These are phyloP conservation scores for Trichosporon ovoides DNA, from an alignment of 1,284 basidiomycete species.

Conservation along the genomic window DNA sequence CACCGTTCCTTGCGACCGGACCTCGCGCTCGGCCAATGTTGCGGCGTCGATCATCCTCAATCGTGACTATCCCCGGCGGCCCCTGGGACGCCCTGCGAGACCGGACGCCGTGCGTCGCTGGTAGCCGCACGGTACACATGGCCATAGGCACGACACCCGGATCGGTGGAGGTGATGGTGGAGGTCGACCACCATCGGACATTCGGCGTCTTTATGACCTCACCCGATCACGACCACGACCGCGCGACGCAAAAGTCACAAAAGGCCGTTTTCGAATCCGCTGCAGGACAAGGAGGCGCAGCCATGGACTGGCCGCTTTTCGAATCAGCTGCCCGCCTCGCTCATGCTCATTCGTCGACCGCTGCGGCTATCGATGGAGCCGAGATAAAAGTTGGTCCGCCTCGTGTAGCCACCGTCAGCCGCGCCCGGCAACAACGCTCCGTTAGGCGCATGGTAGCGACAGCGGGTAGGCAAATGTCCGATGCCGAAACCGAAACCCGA, in stretches of 20 bases:
- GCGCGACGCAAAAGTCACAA: not conserved
- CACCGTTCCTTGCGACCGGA: not conserved
- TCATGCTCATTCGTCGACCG: not conserved
- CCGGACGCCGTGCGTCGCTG: not conserved
- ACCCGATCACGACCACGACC: not conserved
- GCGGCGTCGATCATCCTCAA: not conserved
- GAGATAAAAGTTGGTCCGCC: not conserved
- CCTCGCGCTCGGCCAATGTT: not conserved
- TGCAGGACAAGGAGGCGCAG: not conserved
- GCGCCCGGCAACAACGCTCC: not conserved
- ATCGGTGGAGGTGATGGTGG: not conserved
- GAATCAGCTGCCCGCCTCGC: not conserved
- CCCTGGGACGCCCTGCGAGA: not conserved
- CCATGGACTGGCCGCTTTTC: not conserved
- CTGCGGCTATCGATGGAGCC: not conserved
- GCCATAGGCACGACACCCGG: not conserved
- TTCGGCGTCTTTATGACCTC: constrained; percentile 6
- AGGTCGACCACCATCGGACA: not conserved
- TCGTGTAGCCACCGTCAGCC: not conserved
- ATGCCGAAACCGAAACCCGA: not conserved
- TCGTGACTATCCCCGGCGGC: not conserved
- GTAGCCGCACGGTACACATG: not conserved
- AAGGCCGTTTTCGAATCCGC: not conserved
- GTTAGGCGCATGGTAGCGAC: not conserved
- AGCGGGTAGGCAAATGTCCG: not conserved